Conservation (phyloP, 352 stramenopile species). For the Pythium myriotylum region DNA sequence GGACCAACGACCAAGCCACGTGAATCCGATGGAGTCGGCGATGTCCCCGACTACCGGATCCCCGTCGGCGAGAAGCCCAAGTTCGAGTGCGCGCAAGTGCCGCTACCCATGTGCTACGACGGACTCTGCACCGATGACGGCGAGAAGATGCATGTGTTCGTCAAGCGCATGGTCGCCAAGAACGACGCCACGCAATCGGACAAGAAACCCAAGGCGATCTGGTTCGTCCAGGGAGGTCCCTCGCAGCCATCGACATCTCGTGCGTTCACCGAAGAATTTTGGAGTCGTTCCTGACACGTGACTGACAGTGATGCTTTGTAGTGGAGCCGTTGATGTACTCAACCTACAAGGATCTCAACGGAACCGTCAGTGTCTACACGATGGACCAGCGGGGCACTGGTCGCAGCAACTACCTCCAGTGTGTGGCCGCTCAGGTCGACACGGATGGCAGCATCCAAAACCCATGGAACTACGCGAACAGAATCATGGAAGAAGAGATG, state of each 20-base stretch:
- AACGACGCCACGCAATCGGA: background rate
- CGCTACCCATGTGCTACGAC: slow-evolving; percentile 35
- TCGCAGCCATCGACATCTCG: slow-evolving; percentile 18
- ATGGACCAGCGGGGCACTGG: slow-evolving; percentile 51
- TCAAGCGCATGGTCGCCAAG: slow-evolving; percentile 23
- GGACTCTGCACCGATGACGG: slow-evolving; percentile 22
- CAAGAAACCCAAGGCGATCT: slow-evolving; percentile 24
- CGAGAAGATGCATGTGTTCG: slow-evolving; percentile 35
- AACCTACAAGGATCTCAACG: slow-evolving; percentile 16
- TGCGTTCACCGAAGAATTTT: slow-evolving; percentile 28
- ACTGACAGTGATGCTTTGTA: slow-evolving; percentile 18
- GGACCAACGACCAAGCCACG: slow-evolving; percentile 15
- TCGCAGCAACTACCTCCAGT: slow-evolving; percentile 40
- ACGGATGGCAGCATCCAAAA: slow-evolving; percentile 12
- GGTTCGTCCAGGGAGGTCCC: slow-evolving; percentile 40
- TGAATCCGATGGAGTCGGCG: slow-evolving; percentile 20
- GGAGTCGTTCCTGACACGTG: too few relatives aligned
- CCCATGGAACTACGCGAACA: background rate
- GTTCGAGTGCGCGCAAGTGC: slow-evolving; percentile 36
- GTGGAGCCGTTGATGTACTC: slow-evolving; percentile 35
- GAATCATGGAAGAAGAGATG: slow-evolving; percentile 23
- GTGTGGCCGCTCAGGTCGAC: slow-evolving; percentile 34
- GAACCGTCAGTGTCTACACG: slow-evolving; percentile 41
- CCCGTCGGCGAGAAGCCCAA: background rate
- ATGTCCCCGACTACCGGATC: slow-evolving; percentile 7